Evolutionary conservation across 768 basidiomycete species (phyloP).

Genomic region (Artomyces pyxidatus): DNA sequence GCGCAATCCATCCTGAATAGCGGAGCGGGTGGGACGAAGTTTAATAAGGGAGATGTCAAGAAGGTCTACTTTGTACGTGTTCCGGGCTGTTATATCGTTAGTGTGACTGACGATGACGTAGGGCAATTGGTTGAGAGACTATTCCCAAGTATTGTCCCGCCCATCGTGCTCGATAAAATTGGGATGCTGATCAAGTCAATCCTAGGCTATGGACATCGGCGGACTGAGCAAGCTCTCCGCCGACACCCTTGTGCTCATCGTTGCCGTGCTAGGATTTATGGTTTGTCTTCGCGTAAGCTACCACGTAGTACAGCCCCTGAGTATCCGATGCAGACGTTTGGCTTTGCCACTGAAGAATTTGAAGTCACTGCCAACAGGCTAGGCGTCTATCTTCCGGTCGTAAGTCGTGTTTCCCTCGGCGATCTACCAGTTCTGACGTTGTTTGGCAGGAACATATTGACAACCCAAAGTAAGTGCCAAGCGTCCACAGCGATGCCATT

Average conservation of each 20-base stretch:
- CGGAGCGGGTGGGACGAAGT: constrained; percentile 47
- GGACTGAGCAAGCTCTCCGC: constrained; percentile 57
- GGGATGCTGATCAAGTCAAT: background rate
- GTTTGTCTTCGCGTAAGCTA: constrained; percentile 20
- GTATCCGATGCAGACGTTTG: constrained; percentile 38
- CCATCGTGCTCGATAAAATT: background rate
- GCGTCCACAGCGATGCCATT: background rate
- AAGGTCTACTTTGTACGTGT: constrained; percentile 52
- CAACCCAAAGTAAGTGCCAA: constrained; percentile 50
- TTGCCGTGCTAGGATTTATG: constrained; percentile 53
- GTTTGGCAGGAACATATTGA: constrained; percentile 61
- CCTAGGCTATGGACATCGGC: constrained; percentile 62
- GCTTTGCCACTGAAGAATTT: constrained; percentile 59
- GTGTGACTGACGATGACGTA: constrained; percentile 14
- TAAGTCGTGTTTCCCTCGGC: constrained; percentile 18
- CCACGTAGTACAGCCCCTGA: too few species aligned
- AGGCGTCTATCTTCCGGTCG: constrained; percentile 69
- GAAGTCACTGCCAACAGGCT: constrained; percentile 66
- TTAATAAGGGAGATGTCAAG: constrained; percentile 58
- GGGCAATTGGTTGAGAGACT: constrained; percentile 69
- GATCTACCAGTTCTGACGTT: constrained; percentile 1
- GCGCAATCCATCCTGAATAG: constrained; percentile 37
- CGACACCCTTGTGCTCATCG: constrained; percentile 54
- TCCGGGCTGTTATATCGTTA: background rate
- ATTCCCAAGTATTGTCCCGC: constrained; percentile 40